A percentile compares a stretch with the other conserved stretches of the same genome.
phyloP scores from a whole-genome alignment of 2,329 filamentous ascomycete species.

The Aureobasidium pullulans region DNA sequence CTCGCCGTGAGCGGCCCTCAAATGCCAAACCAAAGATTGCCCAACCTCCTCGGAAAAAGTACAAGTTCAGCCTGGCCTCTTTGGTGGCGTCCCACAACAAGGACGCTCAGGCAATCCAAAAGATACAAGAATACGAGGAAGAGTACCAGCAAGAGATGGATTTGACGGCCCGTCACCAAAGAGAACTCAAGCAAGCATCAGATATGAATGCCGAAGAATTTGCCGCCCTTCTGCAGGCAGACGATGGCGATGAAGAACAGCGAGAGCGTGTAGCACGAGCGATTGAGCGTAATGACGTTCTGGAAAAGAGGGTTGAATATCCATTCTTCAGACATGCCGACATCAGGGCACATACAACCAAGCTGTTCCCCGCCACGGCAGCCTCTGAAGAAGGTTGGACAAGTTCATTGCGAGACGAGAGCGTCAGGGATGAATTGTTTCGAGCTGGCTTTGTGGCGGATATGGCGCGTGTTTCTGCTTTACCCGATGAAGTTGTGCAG shows the following conservation, averaged over 20 bases:
- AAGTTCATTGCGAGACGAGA: slow-evolving; percentile 27
- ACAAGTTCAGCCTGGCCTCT: slow-evolving; percentile 24
- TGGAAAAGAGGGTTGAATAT: slow-evolving; percentile 46
- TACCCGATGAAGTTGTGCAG: slow-evolving; percentile 32
- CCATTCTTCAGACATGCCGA: slow-evolving; percentile 45
- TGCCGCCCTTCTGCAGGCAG: slow-evolving; percentile 35
- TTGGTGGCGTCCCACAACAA: slow-evolving; percentile 16
- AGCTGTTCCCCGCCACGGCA: slow-evolving; percentile 23
- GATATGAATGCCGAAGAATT: slow-evolving; percentile 16
- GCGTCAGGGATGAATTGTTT: slow-evolving; percentile 33
- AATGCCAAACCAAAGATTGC: not conserved
- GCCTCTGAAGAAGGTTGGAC: slow-evolving; percentile 29
- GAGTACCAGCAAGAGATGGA: slow-evolving; percentile 16
- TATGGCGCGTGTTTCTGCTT: slow-evolving; percentile 28
- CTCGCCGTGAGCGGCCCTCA: not conserved
- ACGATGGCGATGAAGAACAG: slow-evolving; percentile 26
- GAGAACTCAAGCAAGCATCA: slow-evolving; percentile 3
- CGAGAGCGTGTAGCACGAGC: slow-evolving; percentile 48
- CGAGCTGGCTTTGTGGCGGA: slow-evolving; percentile 34
- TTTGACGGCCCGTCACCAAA: slow-evolving; percentile 13
- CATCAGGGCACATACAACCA: slow-evolving; percentile 13
- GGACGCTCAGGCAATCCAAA: slow-evolving; percentile 17
- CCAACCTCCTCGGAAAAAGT: slow-evolving; percentile 12
- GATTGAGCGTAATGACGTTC: slow-evolving; percentile 54
- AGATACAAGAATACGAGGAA: slow-evolving; percentile 22